Percentiles rank a stretch among this genome's conserved stretches.
phyloP scores from a whole-genome alignment of 805 yeast genomes.

The Yamadazyma philogaea region DNA sequence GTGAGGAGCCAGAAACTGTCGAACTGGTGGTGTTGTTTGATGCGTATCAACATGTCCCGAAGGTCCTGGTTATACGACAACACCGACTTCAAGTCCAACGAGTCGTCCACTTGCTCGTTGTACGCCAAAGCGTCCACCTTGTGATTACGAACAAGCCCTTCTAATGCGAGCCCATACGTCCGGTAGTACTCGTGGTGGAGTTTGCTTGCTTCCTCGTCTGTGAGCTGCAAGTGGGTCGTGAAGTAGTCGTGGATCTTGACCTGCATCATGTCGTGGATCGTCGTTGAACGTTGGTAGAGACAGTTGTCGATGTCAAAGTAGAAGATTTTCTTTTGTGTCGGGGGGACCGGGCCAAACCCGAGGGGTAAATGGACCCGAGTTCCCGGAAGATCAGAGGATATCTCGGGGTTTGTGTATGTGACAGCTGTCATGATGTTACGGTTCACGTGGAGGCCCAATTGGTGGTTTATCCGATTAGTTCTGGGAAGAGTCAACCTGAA shows the following conservation, averaged over 20 bases:
- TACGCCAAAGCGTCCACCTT: constrained; percentile 86
- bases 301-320: constrained; percentile 95
- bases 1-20: constrained; percentile 88
- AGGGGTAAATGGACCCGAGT: constrained; percentile 23
- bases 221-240: constrained; percentile 55
- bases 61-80: constrained; percentile 58
- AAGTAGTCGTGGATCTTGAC: constrained; percentile 79
- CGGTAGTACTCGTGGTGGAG: constrained; percentile 76
- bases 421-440: constrained; percentile 9
- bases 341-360: constrained; percentile 33
- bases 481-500: background rate
- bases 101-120: constrained; percentile 85
- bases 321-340: constrained; percentile 41
- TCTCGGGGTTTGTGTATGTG: constrained; percentile 26
- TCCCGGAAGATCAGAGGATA: constrained; percentile 18
- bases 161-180: constrained; percentile 88
- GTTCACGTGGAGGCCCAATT: background rate
- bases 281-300: constrained; percentile 68
- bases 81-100: constrained; percentile 80
- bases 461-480: background rate
- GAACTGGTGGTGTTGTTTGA: constrained; percentile 47
- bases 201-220: constrained; percentile 68
- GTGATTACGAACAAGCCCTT: constrained; percentile 72
- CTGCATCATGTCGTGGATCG: constrained; percentile 86
- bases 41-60: constrained; percentile 47